Evolutionary conservation across 352 stramenopile species (phyloP), one percentile per base, ranked within the genome.

Genomic region (Phytophthora aleatoria): DNA sequence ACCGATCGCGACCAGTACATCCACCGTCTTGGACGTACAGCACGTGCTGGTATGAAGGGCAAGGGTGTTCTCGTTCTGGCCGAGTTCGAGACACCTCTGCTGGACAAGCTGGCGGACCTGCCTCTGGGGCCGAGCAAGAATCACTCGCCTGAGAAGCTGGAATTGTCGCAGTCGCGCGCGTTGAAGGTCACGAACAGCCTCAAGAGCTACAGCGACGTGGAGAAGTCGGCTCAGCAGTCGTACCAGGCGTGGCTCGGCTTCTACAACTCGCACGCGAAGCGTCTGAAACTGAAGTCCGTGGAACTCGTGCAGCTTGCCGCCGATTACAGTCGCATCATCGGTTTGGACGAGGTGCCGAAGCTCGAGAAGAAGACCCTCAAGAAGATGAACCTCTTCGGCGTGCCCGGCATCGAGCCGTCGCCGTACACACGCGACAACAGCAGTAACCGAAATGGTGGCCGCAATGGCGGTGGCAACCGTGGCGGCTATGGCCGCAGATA

Each of bases 201-300:
- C 11, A 77, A 85, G 8, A 39, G 27, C 2, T 69, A 85, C 43
- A 74, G 55, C 15, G 84, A 93, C 27, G 64, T 96, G 16, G 79
- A 90, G 49, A 90, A 93, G 62, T 89, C 82, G 42, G 89, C 82
- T 10, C 80, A 87, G 69, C 75, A 92, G 63, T 96, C 94, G 52
- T 99, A 98, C 73, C 82, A 97, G 73, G 94, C 95, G 35, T 99
- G 87, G 85, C 82, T 99, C 31, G 96, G 96, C 12, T 99, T 97
- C 73, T 98, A 99, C 92, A 92, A 92, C 69, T 85, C 83, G 31
- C 56, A 92, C 57, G 16, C 81, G 24, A 92, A 89, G 71, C 72
- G 67, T 11, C 42, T 90, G 50, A 79, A 71, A 27, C 54, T 89
- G 20, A 67, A 73, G 58, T 63, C 77, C 16, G 62, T 59, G 26